Conservation (phyloP, 495 filamentous ascomycete species). For the Neurospora tetraspora region DNA sequence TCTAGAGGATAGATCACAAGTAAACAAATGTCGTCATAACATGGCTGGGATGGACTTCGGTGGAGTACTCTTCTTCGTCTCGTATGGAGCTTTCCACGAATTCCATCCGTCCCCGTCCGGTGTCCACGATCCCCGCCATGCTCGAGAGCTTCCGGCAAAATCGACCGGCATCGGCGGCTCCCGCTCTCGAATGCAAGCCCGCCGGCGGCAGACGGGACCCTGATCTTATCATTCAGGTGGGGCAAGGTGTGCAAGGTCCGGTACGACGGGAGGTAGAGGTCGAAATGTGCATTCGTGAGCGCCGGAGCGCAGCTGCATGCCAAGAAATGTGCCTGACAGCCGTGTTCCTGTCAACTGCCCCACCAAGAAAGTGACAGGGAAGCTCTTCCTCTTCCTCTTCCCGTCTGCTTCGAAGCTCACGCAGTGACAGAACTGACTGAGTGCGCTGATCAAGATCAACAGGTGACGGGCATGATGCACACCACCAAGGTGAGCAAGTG, state of each 20-base stretch:
- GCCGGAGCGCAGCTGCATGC: not conserved
- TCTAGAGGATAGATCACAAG: not conserved
- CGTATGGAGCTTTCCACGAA: not conserved
- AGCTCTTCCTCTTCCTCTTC: not conserved
- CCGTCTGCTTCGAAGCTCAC: not conserved
- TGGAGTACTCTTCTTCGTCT: not conserved
- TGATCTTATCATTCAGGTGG: not conserved
- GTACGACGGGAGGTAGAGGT: not conserved
- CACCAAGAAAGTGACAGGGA: not conserved
- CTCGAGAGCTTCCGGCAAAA: not conserved
- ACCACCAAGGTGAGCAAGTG: not conserved
- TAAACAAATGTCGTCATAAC: not conserved
- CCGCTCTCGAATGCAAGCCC: not conserved
- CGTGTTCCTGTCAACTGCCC: not conserved
- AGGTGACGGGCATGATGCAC: not conserved
- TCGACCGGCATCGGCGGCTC: not conserved
- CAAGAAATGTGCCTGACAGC: not conserved
- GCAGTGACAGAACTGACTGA: not conserved
- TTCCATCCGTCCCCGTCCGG: not conserved
- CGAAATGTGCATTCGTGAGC: not conserved
- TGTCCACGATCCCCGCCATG: not conserved
- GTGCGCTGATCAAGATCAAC: not conserved
- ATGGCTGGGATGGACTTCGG: not conserved
- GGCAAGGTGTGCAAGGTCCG: not conserved
- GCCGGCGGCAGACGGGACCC: not conserved